Evolutionary conservation across 768 basidiomycete species (phyloP).

Genomic region (Boletus subcaerulescens): DNA sequence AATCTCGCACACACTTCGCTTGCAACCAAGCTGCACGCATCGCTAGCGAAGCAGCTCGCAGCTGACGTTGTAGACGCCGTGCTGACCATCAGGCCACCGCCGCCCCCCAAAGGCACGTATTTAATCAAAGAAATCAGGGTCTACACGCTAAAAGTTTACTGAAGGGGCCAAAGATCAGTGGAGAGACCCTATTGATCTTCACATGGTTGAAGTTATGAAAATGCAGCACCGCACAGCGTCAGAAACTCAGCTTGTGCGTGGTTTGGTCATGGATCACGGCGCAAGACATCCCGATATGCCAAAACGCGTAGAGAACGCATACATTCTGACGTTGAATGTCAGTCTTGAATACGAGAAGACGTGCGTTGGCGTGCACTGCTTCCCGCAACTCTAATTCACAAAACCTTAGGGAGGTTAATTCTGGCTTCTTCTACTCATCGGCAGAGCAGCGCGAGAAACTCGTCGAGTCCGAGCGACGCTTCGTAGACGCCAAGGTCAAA

Average conservation of each 20-base stretch:
- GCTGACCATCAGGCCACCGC: conserved; percentile 73
- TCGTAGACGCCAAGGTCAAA: conserved; percentile 90
- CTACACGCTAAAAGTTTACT: conserved; percentile 23
- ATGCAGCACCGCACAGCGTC: conserved; percentile 99
- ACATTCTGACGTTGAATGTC: conserved; percentile 92
- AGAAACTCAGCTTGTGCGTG: conserved; percentile 93
- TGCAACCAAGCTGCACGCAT: conserved; percentile 83
- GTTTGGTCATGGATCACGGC: conserved; percentile 96
- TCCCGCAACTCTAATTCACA: conserved; percentile 18
- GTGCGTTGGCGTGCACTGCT: conserved; percentile 49
- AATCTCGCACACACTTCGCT: conserved; percentile 95
- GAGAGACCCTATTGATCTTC: conserved; percentile 91
- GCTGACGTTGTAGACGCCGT: conserved; percentile 96
- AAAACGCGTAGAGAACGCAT: conserved; percentile 95
- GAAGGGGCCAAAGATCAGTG: conserved; percentile 63
- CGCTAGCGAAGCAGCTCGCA: conserved; percentile 83
- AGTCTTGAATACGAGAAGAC: conserved; percentile 99
- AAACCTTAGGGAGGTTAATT: conserved; percentile 87
- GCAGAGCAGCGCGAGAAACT: conserved; percentile 98
- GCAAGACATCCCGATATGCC: conserved; percentile 99
- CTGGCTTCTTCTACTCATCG: conserved; percentile 98
- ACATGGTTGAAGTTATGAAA: conserved; percentile 99
- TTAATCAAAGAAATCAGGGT: conserved; percentile 27
- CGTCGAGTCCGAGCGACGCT: conserved; percentile 93
- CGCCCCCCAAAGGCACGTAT: conserved; percentile 54